Conservation (phyloP, 345 rosid species). For the Salix koriyanagi region DNA sequence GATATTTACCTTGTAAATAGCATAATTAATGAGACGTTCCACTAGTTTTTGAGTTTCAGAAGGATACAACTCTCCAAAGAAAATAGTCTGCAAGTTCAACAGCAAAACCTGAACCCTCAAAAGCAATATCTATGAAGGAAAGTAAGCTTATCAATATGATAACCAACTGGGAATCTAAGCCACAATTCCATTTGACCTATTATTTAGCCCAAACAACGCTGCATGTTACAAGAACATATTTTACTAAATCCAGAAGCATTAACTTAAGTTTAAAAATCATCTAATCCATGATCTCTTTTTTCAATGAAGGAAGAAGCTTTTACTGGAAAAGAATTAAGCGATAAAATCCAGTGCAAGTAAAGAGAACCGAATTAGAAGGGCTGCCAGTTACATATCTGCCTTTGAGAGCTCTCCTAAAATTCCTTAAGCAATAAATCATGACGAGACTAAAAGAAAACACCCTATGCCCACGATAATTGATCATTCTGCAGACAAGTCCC, state of each 20-base stretch:
- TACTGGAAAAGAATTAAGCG: background rate
- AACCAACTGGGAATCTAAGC: background rate
- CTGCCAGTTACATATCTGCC: background rate
- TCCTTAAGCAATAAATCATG: background rate
- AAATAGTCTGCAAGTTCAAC: conserved; percentile 62
- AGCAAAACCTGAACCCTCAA: conserved; percentile 14
- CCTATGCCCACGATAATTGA: background rate
- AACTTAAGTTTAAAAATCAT: background rate
- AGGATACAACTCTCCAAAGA: conserved; percentile 71
- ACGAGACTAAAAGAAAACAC: background rate
- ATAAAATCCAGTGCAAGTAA: background rate
- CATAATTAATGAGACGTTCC: conserved; percentile 91
- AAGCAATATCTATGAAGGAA: background rate
- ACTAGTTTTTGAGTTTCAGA: conserved; percentile 74
- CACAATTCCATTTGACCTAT: background rate
- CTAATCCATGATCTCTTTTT: background rate
- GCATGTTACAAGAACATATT: background rate
- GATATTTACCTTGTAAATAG: conserved; percentile 79
- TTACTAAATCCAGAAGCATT: background rate
- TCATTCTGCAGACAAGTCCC: background rate
- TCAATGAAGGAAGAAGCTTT: background rate
- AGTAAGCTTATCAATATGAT: background rate
- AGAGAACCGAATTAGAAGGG: background rate
- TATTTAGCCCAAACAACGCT: background rate
- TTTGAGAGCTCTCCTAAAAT: background rate